A percentile compares a stretch with the other conserved stretches of the same genome.
Conservation (phyloP, 2,329 filamentous ascomycete genomes). For the Diaporthe vexans region DNA sequence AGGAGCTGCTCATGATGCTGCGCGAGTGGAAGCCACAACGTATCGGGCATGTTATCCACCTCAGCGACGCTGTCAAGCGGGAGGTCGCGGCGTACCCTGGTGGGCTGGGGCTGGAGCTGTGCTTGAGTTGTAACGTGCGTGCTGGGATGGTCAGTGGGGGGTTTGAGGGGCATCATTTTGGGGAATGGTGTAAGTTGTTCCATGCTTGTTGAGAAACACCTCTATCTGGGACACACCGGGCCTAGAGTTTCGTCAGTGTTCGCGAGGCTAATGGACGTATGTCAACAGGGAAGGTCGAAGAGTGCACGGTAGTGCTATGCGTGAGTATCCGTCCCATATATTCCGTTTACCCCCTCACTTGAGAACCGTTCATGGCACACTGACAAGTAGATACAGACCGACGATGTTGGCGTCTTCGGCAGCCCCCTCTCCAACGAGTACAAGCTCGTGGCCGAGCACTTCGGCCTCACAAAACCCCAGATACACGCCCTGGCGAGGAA, state of each 20-base stretch:
- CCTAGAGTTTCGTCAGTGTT: too few relatives aligned
- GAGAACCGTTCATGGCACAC: neutral
- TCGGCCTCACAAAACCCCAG: constrained; percentile 64
- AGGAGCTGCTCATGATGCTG: constrained; percentile 76
- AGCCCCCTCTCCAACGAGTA: constrained; percentile 85
- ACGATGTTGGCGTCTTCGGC: constrained; percentile 86
- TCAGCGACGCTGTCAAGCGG: constrained; percentile 70
- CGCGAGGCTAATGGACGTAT: neutral
- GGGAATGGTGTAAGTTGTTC: constrained; percentile 69
- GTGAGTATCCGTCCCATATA: constrained; percentile 63
- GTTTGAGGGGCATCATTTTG: constrained; percentile 81
- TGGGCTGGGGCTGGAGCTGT: constrained; percentile 79
- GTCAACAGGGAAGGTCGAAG: constrained; percentile 57
- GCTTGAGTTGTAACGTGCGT: constrained; percentile 85
- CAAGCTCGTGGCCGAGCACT: constrained; percentile 78
- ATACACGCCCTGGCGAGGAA: constrained; percentile 70
- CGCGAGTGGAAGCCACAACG: constrained; percentile 73
- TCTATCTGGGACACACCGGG: too few relatives aligned
- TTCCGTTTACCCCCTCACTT: neutral
- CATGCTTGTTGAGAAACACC: too few relatives aligned
- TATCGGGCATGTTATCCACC: constrained; percentile 84
- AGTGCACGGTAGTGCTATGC: constrained; percentile 74
- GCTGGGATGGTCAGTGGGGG: constrained; percentile 79
- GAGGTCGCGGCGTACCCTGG: constrained; percentile 65
- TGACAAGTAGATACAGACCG: constrained; percentile 72